Evolutionary conservation across 1,284 basidiomycete species (phyloP).

Genomic region (Puccinia novopanici): DNA sequence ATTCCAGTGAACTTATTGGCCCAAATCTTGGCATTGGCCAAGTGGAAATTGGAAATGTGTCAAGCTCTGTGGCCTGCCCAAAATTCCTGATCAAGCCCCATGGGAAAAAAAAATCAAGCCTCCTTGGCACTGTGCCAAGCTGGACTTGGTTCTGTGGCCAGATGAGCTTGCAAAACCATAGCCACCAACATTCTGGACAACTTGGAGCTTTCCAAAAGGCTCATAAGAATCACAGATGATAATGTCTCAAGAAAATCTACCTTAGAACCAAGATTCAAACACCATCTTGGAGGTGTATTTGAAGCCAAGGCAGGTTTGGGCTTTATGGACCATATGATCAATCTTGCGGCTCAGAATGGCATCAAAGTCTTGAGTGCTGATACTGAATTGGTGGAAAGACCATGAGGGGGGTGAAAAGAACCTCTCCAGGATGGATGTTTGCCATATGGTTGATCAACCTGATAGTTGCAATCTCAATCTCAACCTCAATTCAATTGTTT

Average conservation of each 20-base stretch:
- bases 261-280: not conserved
- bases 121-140: too few relatives aligned
- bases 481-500: not conserved
- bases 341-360: conserved; percentile 8
- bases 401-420: not conserved
- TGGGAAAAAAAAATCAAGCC: too few relatives aligned
- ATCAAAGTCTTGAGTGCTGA: not conserved
- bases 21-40: too few relatives aligned
- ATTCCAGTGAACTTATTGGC: too few relatives aligned
- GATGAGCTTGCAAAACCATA: too few relatives aligned
- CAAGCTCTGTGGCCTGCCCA: too few relatives aligned
- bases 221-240: not conserved
- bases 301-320: not conserved
- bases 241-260: conserved; percentile 15
- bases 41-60: too few relatives aligned
- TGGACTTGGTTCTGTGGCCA: too few relatives aligned
- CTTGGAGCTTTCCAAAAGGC: not conserved
- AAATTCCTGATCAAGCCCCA: too few relatives aligned
- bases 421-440: not conserved
- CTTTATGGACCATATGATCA: conserved; percentile 6
- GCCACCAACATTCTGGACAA: conserved; percentile 1
- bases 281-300: not conserved
- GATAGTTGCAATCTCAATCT: not conserved
- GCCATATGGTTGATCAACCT: not conserved
- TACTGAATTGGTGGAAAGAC: not conserved